These are phyloP conservation scores for Arthrobotrys pseudoclavata DNA, from an alignment of 2,329 filamentous ascomycete species.

Conservation along the genomic window DNA sequence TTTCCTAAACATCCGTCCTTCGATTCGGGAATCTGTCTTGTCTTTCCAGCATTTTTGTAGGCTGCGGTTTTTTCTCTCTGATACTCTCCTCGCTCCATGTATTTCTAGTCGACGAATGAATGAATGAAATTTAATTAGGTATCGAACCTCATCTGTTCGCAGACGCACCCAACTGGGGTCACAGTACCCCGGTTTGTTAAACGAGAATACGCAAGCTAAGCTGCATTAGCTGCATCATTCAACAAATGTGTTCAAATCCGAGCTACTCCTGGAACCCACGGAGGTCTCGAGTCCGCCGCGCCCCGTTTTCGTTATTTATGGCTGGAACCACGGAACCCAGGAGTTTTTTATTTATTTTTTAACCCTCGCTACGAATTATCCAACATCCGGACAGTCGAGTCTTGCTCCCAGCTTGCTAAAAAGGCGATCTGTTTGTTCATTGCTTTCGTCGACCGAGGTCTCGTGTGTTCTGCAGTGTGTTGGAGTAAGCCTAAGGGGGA, in stretches of 20 bases:
- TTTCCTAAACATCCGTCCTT: background rate
- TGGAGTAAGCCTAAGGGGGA: constrained; percentile 28
- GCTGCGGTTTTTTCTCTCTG: background rate
- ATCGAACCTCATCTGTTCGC: background rate
- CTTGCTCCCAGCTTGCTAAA: background rate
- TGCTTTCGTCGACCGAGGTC: background rate
- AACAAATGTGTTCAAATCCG: constrained; percentile 51
- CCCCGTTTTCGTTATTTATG: constrained; percentile 1
- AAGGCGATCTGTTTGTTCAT: background rate
- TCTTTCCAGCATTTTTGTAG: constrained; percentile 23
- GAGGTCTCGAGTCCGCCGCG: constrained; percentile 20
- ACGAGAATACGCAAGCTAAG: constrained; percentile 22
- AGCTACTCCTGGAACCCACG: constrained; percentile 24
- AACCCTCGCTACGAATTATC: background rate
- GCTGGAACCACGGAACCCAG: background rate
- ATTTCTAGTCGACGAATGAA: constrained; percentile 33
- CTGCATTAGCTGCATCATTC: constrained; percentile 21
- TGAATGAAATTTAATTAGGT: constrained; percentile 18
- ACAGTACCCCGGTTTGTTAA: constrained; percentile 11
- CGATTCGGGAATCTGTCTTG: constrained; percentile 1
- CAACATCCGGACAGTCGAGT: background rate
- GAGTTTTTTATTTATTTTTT: background rate
- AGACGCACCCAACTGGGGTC: background rate
- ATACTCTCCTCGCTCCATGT: constrained; percentile 1
- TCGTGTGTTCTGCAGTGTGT: constrained; percentile 35